Percentiles rank a stretch among this genome's conserved stretches.
phyloP scores from a whole-genome alignment of 2,329 filamentous ascomycete species.

The Fusarium liriodendri region DNA sequence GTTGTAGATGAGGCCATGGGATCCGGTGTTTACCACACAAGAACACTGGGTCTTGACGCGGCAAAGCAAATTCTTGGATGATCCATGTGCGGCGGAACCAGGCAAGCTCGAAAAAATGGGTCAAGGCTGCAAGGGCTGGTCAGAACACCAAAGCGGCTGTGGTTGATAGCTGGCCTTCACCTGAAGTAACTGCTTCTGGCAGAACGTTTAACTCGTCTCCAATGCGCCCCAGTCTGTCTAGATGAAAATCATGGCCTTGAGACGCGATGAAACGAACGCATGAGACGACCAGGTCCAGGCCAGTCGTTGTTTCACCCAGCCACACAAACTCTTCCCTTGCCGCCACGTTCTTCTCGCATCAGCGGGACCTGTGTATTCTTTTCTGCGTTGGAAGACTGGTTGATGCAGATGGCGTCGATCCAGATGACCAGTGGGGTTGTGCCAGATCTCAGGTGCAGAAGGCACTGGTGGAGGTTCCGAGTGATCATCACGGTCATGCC shows the following conservation, averaged over 20 bases:
- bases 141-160: background rate
- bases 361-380: constrained; percentile 1
- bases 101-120: background rate
- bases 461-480: background rate
- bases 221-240: background rate
- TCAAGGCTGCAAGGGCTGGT: background rate
- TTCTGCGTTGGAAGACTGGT: background rate
- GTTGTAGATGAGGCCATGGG: background rate
- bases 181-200: background rate
- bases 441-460: background rate
- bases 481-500: background rate
- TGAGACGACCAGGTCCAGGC: background rate
- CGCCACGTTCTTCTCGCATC: background rate
- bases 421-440: background rate
- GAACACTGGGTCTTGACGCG: background rate
- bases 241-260: background rate
- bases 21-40: background rate
- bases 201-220: background rate
- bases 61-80: constrained; percentile 2
- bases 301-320: constrained; percentile 1
- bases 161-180: background rate
- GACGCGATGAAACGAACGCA: background rate
- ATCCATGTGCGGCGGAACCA: constrained; percentile 8
- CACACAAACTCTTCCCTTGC: background rate
- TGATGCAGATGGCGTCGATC: constrained; percentile 9